Evolutionary conservation across 257 asterid species (phyloP).

Genomic region (Fraxinus pennsylvanica): DNA sequence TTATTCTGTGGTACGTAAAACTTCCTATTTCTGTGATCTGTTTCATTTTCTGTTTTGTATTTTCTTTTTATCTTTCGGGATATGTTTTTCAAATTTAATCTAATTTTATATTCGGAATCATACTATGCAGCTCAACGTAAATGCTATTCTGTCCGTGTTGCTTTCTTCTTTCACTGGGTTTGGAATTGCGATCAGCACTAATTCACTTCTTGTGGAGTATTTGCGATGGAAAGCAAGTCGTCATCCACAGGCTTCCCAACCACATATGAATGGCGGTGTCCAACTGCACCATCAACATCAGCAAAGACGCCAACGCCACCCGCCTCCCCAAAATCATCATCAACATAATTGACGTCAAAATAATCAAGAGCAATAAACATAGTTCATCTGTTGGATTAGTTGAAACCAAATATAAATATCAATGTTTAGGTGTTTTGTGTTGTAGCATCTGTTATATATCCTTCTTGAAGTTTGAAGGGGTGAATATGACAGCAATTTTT

Average conservation of each 20-base stretch:
- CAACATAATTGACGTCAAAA: slow-evolving; percentile 32
- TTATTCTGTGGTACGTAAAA: slow-evolving; percentile 65
- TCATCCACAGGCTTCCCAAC: slow-evolving; percentile 38
- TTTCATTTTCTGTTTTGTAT: not conserved
- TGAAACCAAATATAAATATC: slow-evolving; percentile 16
- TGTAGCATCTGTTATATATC: not conserved
- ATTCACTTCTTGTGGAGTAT: slow-evolving; percentile 86
- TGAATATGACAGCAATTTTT: not conserved
- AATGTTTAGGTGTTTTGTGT: not conserved
- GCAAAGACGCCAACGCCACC: slow-evolving; percentile 36
- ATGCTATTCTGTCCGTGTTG: slow-evolving; percentile 72
- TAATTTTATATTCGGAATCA: not conserved
- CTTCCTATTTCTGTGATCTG: slow-evolving; percentile 11
- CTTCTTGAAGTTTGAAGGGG: not conserved
- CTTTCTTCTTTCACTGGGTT: slow-evolving; percentile 98
- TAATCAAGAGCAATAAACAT: slow-evolving; percentile 34
- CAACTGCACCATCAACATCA: slow-evolving; percentile 20
- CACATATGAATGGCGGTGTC: slow-evolving; percentile 22
- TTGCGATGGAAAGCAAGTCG: slow-evolving; percentile 83
- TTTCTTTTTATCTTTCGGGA: not conserved
- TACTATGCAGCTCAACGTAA: slow-evolving; percentile 72
- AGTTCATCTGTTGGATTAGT: slow-evolving; percentile 23
- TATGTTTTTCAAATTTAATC: not conserved
- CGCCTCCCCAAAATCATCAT: slow-evolving; percentile 23
- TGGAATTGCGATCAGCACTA: slow-evolving; percentile 89